Evolutionary conservation across 148 eudicot genomes (phyloP), one percentile per base, ranked within the genome.

Genomic region (Cornus controversa): DNA sequence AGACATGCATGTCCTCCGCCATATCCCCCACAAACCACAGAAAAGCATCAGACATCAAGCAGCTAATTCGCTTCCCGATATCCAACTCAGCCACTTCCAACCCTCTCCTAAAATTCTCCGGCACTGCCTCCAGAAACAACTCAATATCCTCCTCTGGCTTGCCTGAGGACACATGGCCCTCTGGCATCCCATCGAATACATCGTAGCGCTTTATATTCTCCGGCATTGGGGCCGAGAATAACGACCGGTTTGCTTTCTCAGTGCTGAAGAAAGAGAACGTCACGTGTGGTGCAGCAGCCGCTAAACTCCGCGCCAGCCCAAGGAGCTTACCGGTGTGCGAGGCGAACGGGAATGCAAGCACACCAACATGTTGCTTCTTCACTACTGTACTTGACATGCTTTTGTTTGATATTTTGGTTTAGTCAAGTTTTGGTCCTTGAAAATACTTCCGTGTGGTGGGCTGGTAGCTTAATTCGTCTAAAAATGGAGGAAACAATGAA

Each of bases 321-420:
- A 40, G 10, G 45, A 40, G 45, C 8, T 4, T 40, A 47, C 31
- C 78, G 1, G 88, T 76, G 66, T 89, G 91, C 26, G 82, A 58
- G 24, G 86, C 80, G 76, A 86, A 89, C 0, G 90, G 90, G 84
- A 89, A 89, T 7, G 91, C 81, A n/a, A 85, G 84, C 0, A 83
- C 89, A 6, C 84, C 88, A 25, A 86, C 77, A 68, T 89, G 91
- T 15, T 58, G 77, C 54, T 58, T 18, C 57, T 50, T 16, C 0
- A 40, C 4, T 9, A 40, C 45, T 40, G 45, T 40, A n/a, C n/a
- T n/a, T 40, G 45, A 40, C 45, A 40, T 40, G 7, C 8, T 40
- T 31, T 40, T 40, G 45, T 40, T 40, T 40, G 45, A 40, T 40
- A n/a, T n/a, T n/a, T n/a, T 40, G 45, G 45, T 40, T 40, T 31